Conservation (phyloP, 495 filamentous ascomycete genomes). For the Penicillium manginii region DNA sequence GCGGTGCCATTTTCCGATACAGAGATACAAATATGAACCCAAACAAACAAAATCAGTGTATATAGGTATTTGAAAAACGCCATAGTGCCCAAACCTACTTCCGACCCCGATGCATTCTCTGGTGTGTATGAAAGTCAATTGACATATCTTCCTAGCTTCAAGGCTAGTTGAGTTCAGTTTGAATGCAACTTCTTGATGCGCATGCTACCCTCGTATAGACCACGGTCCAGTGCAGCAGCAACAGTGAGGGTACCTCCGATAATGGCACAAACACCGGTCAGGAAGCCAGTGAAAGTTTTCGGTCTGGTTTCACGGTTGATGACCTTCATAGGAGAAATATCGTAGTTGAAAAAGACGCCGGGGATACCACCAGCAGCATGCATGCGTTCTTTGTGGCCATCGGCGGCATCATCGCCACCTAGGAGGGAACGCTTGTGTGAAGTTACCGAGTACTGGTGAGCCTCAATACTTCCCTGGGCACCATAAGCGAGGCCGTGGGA, state of each 20-base stretch:
- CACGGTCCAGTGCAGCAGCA: slow-evolving; percentile 89
- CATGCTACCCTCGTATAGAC: slow-evolving; percentile 83
- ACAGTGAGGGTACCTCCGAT: slow-evolving; percentile 96
- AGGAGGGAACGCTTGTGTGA: slow-evolving; percentile 85
- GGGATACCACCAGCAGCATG: slow-evolving; percentile 92
- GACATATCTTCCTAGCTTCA: neutral
- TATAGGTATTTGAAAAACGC: slow-evolving; percentile 38
- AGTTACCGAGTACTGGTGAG: slow-evolving; percentile 96
- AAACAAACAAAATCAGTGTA: slow-evolving; percentile 25
- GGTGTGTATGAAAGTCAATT: slow-evolving; percentile 9
- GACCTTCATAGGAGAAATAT: slow-evolving; percentile 99
- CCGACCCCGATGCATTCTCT: slow-evolving; percentile 4
- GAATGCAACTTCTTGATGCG: slow-evolving; percentile 85
- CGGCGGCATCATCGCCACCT: slow-evolving; percentile 79
- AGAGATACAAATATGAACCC: neutral
- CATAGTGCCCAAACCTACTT: slow-evolving; percentile 29
- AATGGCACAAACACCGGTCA: slow-evolving; percentile 92
- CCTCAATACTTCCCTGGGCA: slow-evolving; percentile 82
- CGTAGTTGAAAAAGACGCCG: slow-evolving; percentile 97
- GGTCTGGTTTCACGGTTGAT: slow-evolving; percentile 90
- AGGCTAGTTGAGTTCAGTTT: slow-evolving; percentile 25
- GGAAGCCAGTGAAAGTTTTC: slow-evolving; percentile 86
- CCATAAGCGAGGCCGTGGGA: slow-evolving; percentile 59
- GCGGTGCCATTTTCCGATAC: too few relatives aligned
- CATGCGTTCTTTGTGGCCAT: slow-evolving; percentile 86